Conservation (phyloP, 2,329 filamentous ascomycete species). For the Beauveria brongniartii region DNA sequence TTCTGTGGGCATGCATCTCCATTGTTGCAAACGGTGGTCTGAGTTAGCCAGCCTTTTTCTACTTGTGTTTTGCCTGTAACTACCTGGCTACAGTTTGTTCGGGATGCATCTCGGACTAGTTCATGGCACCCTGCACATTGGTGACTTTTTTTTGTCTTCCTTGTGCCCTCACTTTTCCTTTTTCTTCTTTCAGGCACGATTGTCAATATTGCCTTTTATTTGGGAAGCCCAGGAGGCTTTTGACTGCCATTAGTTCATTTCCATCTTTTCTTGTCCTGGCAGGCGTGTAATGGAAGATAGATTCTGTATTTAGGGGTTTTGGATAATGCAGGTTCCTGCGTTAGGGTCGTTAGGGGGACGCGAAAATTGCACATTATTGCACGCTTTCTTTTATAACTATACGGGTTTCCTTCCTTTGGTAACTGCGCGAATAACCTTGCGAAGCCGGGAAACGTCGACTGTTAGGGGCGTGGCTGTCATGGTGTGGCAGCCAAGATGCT, state of each 20-base stretch:
- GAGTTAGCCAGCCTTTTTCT: neutral
- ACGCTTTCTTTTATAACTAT: neutral
- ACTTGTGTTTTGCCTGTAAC: neutral
- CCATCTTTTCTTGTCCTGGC: conserved; percentile 2
- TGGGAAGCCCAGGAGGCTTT: conserved; percentile 9
- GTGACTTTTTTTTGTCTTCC: neutral
- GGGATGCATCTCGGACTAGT: neutral
- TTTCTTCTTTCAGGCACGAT: conserved; percentile 11
- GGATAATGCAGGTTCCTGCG: conserved; percentile 3
- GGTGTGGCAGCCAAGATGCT: no score
- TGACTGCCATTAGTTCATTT: conserved; percentile 2
- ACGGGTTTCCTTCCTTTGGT: neutral
- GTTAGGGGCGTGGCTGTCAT: no score
- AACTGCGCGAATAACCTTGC: neutral
- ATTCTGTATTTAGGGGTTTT: conserved; percentile 8
- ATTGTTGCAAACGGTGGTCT: neutral
- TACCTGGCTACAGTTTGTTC: neutral
- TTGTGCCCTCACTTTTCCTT: neutral
- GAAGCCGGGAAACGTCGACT: neutral
- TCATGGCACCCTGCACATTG: neutral
- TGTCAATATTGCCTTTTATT: conserved; percentile 9
- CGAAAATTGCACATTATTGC: neutral
- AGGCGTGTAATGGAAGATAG: conserved; percentile 7
- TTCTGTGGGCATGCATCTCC: neutral
- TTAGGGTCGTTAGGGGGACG: neutral